These are phyloP conservation scores for Xylaria grammica DNA, from an alignment of 495 filamentous ascomycete genomes.

Conservation along the genomic window DNA sequence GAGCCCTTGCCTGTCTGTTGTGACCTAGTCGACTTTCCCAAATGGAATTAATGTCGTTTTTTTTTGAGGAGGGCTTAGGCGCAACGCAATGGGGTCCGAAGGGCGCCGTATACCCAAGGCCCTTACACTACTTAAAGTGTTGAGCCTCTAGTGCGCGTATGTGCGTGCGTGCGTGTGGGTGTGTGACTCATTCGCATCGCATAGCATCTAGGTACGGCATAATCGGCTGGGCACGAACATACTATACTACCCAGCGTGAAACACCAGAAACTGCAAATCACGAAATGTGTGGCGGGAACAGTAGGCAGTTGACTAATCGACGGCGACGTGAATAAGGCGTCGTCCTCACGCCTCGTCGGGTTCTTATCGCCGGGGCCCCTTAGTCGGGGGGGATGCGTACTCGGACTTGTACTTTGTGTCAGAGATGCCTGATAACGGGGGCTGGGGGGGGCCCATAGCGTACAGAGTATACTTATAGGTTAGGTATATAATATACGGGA, in stretches of 20 bases:
- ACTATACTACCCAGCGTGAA: neutral
- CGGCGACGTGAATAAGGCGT: neutral
- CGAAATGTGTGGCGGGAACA: neutral
- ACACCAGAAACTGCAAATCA: neutral
- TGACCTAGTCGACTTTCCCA: neutral
- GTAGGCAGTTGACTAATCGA: conserved; percentile 15
- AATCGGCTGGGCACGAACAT: neutral
- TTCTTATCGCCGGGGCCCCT: conserved; percentile 6
- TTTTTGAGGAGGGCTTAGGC: neutral
- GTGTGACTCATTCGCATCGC: neutral
- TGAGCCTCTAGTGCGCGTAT: too few relatives aligned
- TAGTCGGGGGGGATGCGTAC: neutral
- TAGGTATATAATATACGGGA: neutral
- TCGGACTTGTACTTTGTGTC: too few relatives aligned
- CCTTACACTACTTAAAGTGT: neutral
- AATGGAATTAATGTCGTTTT: conserved; percentile 8
- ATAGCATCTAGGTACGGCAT: neutral
- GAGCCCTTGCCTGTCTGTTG: conserved; percentile 3
- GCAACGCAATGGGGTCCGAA: neutral
- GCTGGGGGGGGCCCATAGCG: neutral
- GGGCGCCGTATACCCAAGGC: neutral
- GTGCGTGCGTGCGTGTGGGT: too few relatives aligned
- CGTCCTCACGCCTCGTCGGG: too few relatives aligned
- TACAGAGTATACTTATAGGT: neutral
- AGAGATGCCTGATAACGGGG: conserved; percentile 5